Evolutionary conservation across 257 asterid species (phyloP).

Genomic region (Solanum neorickii): DNA sequence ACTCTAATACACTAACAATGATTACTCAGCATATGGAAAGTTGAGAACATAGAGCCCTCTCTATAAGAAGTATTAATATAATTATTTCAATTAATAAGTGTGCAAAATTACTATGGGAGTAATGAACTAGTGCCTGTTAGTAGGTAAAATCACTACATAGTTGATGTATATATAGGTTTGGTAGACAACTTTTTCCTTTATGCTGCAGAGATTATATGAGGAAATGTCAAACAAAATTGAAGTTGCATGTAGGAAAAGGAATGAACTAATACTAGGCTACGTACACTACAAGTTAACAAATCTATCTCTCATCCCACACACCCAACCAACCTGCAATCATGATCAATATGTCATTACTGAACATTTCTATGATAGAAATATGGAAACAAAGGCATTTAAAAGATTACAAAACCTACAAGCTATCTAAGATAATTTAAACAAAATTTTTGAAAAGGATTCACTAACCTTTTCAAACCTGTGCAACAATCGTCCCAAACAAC

Average conservation of each 20-base stretch:
- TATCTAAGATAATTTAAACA: neutral
- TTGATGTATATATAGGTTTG: neutral
- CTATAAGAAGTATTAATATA: too few species aligned
- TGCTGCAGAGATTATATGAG: slow-evolving; percentile 39
- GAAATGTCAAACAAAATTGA: slow-evolving; percentile 55
- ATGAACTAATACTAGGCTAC: too few species aligned
- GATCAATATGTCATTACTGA: too few species aligned
- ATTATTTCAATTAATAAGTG: too few species aligned
- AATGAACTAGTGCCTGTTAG: too few species aligned
- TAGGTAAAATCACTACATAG: neutral
- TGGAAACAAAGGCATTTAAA: neutral
- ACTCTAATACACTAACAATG: neutral
- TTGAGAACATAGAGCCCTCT: too few species aligned
- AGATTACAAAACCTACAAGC: neutral
- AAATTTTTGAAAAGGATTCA: neutral
- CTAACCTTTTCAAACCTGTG: neutral
- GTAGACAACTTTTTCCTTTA: neutral
- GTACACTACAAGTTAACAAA: too few species aligned
- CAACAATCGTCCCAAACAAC: neutral
- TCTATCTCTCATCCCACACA: too few species aligned
- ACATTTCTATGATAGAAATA: neutral
- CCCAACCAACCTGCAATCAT: too few species aligned
- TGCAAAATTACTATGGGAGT: too few species aligned
- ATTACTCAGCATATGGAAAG: too few species aligned
- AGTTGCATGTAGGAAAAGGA: neutral